Conservation (phyloP, 2,329 filamentous ascomycete species). For the Cladosporium colombiae region DNA sequence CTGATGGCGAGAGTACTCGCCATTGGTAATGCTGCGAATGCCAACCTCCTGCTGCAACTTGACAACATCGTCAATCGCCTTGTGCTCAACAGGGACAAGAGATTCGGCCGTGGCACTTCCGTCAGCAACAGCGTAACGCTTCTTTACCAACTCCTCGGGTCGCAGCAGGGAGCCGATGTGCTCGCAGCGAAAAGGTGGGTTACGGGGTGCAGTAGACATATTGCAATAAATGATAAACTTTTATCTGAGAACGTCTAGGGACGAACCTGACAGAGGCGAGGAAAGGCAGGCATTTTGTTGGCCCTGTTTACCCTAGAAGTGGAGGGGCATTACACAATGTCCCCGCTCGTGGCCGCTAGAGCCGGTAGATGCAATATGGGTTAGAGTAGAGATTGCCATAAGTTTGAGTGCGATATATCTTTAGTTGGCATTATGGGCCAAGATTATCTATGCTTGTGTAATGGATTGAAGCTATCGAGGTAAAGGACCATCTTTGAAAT, state of each 20-base stretch:
- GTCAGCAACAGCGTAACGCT: constrained; percentile 53
- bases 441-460: not conserved
- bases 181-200: constrained; percentile 68
- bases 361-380: constrained; percentile 5
- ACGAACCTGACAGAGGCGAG: not conserved
- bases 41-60: constrained; percentile 37
- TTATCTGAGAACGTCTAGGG: not conserved
- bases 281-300: not conserved
- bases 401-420: not conserved
- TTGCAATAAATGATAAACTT: constrained; percentile 21
- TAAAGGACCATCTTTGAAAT: not conserved
- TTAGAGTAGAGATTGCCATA: no score
- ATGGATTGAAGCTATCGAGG: not conserved
- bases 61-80: constrained; percentile 36
- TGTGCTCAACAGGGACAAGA: constrained; percentile 35
- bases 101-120: constrained; percentile 29
- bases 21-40: constrained; percentile 37
- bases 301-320: constrained; percentile 4
- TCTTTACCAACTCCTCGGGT: constrained; percentile 61
- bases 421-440: not conserved
- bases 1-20: constrained; percentile 37
- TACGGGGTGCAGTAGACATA: constrained; percentile 39
- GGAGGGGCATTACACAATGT: constrained; percentile 7
- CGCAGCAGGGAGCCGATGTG: constrained; percentile 72
- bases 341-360: constrained; percentile 8